phyloP scores from a whole-genome alignment of 2,329 filamentous ascomycete species.

The Penicillium capsulatum region DNA sequence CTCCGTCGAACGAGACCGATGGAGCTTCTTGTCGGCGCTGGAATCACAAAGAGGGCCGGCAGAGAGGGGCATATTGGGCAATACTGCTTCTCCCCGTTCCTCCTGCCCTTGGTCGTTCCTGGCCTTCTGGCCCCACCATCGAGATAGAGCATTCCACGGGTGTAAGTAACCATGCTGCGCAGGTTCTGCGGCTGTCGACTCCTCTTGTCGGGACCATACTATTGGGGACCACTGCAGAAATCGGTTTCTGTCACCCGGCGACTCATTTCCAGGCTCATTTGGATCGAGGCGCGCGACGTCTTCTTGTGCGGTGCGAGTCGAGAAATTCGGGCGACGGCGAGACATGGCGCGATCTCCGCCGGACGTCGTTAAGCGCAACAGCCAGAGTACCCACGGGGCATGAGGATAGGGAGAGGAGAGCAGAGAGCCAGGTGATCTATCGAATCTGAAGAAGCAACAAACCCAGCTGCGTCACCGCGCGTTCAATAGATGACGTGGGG shows the following conservation, averaged over 20 bases:
- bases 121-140: slow-evolving; percentile 21
- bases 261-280: slow-evolving; percentile 23
- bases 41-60: slow-evolving; percentile 25
- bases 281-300: slow-evolving; percentile 36
- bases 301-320: slow-evolving; percentile 37
- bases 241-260: slow-evolving; percentile 21
- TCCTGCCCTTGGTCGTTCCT: slow-evolving; percentile 10
- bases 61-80: slow-evolving; percentile 13
- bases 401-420: slow-evolving; percentile 1
- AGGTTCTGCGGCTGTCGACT: slow-evolving; percentile 19
- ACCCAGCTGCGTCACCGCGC: slow-evolving; percentile 31
- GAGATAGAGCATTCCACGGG: slow-evolving; percentile 23
- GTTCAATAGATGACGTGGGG: slow-evolving; percentile 13
- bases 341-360: slow-evolving; percentile 21
- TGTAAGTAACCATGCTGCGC: slow-evolving; percentile 19
- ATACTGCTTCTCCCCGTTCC: slow-evolving; percentile 5
- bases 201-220: slow-evolving; percentile 23
- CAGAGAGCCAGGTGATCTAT: slow-evolving; percentile 2
- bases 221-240: slow-evolving; percentile 22
- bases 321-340: slow-evolving; percentile 39
- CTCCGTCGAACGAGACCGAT: slow-evolving; percentile 25
- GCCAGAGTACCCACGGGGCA: slow-evolving; percentile 1
- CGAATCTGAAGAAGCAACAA: slow-evolving; percentile 9
- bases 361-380: slow-evolving; percentile 13
- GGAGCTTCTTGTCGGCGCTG: slow-evolving; percentile 29